These are phyloP conservation scores for Colletotrichum kahawae DNA, from an alignment of 2,329 filamentous ascomycete genomes.

Conservation along the genomic window DNA sequence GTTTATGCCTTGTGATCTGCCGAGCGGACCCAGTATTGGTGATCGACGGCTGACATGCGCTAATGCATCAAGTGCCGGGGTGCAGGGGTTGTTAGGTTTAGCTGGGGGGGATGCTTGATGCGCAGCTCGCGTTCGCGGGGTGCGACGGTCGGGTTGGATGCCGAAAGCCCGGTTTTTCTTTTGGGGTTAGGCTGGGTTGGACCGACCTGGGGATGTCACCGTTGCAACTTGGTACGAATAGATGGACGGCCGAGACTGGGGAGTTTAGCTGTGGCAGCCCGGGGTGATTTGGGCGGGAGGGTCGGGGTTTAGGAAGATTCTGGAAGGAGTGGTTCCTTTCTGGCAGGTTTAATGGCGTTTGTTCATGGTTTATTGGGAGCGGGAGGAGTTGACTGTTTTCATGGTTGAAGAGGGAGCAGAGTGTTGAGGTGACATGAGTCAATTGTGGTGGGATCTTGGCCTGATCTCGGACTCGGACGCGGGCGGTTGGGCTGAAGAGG, in stretches of 20 bases:
- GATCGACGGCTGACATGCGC: neutral
- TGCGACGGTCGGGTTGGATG: neutral
- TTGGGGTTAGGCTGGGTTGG: neutral
- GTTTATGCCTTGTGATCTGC: neutral
- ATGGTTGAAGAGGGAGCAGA: neutral
- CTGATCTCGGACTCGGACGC: neutral
- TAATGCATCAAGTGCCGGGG: conserved; percentile 7
- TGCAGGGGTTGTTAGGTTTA: neutral
- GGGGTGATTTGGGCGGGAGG: neutral
- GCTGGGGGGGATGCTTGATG: neutral
- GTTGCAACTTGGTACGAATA: no score
- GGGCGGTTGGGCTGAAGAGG: neutral
- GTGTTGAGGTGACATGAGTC: neutral
- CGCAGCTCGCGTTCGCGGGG: neutral
- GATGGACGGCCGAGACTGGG: neutral
- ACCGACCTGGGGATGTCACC: neutral
- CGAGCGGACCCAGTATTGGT: neutral
- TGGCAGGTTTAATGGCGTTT: neutral
- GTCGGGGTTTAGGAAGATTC: neutral
- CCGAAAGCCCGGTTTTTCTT: neutral
- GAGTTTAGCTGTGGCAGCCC: neutral
- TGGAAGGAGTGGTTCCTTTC: neutral
- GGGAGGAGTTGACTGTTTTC: neutral
- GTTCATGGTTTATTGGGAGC: accelerated
- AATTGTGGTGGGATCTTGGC: neutral